These are phyloP conservation scores for Tricholoma bakamatsutake DNA, from an alignment of 768 basidiomycete genomes.

Conservation along the genomic window DNA sequence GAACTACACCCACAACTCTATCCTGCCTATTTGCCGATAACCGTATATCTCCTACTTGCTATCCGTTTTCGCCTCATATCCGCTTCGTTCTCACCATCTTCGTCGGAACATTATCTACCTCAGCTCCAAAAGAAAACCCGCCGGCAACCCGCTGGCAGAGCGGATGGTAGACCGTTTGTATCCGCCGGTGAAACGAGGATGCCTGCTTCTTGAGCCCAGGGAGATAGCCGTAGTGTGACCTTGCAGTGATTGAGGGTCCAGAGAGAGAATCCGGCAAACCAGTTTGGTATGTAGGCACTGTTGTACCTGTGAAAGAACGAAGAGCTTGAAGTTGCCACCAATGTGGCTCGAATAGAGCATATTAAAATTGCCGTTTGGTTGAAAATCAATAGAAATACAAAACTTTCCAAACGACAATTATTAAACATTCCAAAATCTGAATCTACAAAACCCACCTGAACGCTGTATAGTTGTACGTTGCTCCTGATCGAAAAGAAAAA, in stretches of 20 bases:
- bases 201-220: conserved; percentile 60
- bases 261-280: conserved; percentile 15
- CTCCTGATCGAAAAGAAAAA: no score
- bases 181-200: conserved; percentile 76
- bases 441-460: no score
- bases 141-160: conserved; percentile 74
- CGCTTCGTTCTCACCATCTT: conserved; percentile 59
- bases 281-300: not conserved
- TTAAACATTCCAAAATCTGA: no score
- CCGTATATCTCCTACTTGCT: conserved; percentile 62
- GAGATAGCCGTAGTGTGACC: conserved; percentile 83
- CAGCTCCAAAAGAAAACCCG: conserved; percentile 36
- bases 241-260: conserved; percentile 53
- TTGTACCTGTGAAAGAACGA: not conserved
- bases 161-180: conserved; percentile 80
- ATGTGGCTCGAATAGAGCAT: not conserved
- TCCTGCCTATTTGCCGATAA: conserved; percentile 35
- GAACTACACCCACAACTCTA: conserved; percentile 24
- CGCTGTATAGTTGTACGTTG: no score
- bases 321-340: not conserved
- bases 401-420: no score
- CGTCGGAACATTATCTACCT: conserved; percentile 22
- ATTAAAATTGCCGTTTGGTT: not conserved
- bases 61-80: conserved; percentile 64
- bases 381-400: no score